phyloP scores from a whole-genome alignment of 805 yeast genomes.

The Hagleromyces aurorensis region DNA sequence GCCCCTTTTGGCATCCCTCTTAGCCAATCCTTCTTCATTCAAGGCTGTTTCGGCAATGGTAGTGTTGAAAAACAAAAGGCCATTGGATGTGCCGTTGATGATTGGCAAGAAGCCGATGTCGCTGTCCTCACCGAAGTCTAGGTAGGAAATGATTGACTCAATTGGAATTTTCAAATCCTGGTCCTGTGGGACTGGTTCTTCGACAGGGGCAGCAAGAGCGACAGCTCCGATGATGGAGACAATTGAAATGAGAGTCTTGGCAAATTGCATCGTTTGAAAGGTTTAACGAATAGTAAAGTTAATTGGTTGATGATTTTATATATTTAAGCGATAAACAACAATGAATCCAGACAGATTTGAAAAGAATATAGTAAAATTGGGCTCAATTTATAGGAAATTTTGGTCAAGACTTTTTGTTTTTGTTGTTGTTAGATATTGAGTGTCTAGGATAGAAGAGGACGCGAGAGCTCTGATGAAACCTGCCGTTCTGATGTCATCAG shows the following conservation, averaged over 20 bases:
- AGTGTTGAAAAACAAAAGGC: conserved; percentile 27
- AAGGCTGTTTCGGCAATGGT: conserved; percentile 24
- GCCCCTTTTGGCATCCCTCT: conserved; percentile 22
- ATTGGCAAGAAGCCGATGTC: conserved; percentile 27
- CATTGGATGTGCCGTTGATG: conserved; percentile 23
- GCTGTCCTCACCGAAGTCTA: conserved; percentile 22
- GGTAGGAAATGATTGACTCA: conserved; percentile 27
- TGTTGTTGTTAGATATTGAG: too few relatives aligned
- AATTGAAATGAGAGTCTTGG: conserved; percentile 4
- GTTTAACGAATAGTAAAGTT: not conserved
- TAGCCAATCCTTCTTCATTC: conserved; percentile 9
- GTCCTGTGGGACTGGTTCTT: conserved; percentile 7
- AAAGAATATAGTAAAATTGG: too few relatives aligned
- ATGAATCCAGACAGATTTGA: too few relatives aligned
- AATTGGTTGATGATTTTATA: conserved; percentile 1
- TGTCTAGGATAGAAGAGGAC: too few relatives aligned
- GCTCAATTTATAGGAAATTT: too few relatives aligned
- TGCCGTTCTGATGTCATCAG: too few relatives aligned
- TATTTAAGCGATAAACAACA: not conserved
- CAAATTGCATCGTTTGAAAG: conserved; percentile 6
- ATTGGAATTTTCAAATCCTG: conserved; percentile 18
- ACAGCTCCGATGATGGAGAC: conserved; percentile 1
- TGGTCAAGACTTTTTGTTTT: too few relatives aligned
- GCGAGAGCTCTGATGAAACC: too few relatives aligned
- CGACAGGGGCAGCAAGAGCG: conserved; percentile 18